Percentiles rank a stretch among this genome's conserved stretches.
Evolutionary conservation across 2,329 filamentous ascomycete species (phyloP).

Genomic region (Berkeleyomyces rouxiae): DNA sequence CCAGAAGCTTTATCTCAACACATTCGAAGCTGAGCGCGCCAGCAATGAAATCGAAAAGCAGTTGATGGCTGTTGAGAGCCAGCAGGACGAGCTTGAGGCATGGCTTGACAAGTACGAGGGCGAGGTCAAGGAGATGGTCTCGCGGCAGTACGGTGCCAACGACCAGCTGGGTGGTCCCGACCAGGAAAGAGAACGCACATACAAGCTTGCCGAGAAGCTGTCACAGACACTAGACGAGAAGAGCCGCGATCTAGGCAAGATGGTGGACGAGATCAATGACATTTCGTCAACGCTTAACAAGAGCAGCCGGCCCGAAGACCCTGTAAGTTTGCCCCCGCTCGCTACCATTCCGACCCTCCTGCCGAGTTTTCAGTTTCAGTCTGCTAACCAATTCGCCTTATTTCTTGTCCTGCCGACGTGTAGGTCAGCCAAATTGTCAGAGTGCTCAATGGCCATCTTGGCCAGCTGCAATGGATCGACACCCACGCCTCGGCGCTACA

Average conservation of each 20-base stretch:
- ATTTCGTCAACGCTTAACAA: slow-evolving; percentile 82
- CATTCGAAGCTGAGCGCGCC: slow-evolving; percentile 83
- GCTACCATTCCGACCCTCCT: slow-evolving; percentile 5
- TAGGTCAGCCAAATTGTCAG: slow-evolving; percentile 89
- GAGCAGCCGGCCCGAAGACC: slow-evolving; percentile 73
- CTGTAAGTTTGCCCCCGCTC: slow-evolving; percentile 38
- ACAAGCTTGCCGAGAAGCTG: slow-evolving; percentile 87
- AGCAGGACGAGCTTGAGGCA: slow-evolving; percentile 75
- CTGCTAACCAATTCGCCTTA: not conserved
- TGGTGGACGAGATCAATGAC: slow-evolving; percentile 96
- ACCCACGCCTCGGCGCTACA: slow-evolving; percentile 66
- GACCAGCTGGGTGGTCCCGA: slow-evolving; percentile 75
- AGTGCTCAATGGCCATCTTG: slow-evolving; percentile 83
- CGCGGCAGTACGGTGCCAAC: slow-evolving; percentile 56
- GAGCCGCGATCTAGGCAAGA: slow-evolving; percentile 78
- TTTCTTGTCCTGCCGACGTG: slow-evolving; percentile 1
- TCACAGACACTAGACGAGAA: slow-evolving; percentile 84
- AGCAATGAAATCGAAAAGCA: slow-evolving; percentile 90
- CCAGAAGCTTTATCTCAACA: slow-evolving; percentile 77
- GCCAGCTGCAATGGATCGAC: slow-evolving; percentile 87
- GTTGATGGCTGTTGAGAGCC: slow-evolving; percentile 71
- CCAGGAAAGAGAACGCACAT: slow-evolving; percentile 87
- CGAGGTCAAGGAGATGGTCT: slow-evolving; percentile 79
- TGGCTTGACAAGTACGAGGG: slow-evolving; percentile 85
- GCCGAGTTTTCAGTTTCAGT: not conserved